phyloP scores from a whole-genome alignment of 148 eudicot genomes.

The Nyssa sinensis region DNA sequence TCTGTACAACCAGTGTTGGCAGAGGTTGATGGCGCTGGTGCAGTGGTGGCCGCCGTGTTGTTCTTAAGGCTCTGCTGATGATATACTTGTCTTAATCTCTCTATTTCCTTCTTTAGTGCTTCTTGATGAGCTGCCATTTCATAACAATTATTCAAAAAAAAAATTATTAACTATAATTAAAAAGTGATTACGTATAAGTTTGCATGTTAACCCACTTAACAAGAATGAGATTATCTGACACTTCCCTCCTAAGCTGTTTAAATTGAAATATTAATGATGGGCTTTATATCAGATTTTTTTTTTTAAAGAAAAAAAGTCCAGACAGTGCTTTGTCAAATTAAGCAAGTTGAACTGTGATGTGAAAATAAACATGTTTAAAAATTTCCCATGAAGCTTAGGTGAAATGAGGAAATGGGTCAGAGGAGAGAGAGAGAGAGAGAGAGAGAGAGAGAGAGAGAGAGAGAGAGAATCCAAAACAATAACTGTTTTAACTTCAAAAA shows the following conservation, averaged over 20 bases:
- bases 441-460: too few species aligned
- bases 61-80: constrained; percentile 54
- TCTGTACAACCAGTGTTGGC: constrained; percentile 33
- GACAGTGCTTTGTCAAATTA: neutral
- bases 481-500: too few species aligned
- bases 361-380: neutral
- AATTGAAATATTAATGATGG: neutral
- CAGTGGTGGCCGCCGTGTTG: constrained; percentile 22
- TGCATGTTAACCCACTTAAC: neutral
- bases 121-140: constrained; percentile 64
- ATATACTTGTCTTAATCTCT: constrained; percentile 63
- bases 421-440: too few species aligned
- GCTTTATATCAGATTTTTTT: too few species aligned
- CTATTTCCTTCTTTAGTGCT: constrained; percentile 75
- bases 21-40: constrained; percentile 15
- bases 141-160: neutral
- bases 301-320: neutral
- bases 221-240: neutral
- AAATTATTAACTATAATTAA: neutral
- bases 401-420: neutral
- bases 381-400: neutral
- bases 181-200: neutral
- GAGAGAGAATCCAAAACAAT: too few species aligned
- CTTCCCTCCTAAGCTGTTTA: neutral
- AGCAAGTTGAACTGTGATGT: neutral